Percentiles rank a stretch among this genome's conserved stretches.
These are phyloP conservation scores for Rhizomucor pusillus DNA, from an alignment of 371 early-diverging fungal species.

Conservation along the genomic window DNA sequence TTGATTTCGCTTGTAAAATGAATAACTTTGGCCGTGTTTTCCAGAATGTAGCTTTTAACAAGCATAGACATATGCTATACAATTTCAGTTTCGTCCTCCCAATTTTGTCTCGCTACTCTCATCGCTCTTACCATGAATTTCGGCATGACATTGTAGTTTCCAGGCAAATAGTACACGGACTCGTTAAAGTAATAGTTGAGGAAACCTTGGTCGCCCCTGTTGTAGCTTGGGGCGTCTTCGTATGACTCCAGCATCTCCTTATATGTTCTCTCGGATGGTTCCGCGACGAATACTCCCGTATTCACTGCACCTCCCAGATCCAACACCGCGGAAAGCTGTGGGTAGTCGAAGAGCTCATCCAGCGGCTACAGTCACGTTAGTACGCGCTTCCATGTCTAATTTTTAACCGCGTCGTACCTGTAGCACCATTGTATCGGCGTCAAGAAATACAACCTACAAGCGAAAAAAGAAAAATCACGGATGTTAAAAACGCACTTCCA, in stretches of 20 bases:
- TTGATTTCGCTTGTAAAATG: constrained; percentile 39
- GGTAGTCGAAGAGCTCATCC: constrained; percentile 31
- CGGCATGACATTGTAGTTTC: constrained; percentile 34
- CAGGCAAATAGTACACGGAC: constrained; percentile 21
- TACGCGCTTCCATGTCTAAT: background rate
- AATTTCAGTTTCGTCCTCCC: constrained; percentile 15
- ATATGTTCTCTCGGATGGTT: constrained; percentile 25
- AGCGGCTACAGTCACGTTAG: constrained; percentile 12
- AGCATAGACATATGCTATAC: constrained; percentile 1
- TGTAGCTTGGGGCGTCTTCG: constrained; percentile 29
- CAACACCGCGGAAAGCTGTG: constrained; percentile 28
- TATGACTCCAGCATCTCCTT: constrained; percentile 24
- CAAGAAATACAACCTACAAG: constrained; percentile 29
- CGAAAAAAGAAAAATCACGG: background rate
- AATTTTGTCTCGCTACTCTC: constrained; percentile 3
- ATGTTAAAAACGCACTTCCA: background rate
- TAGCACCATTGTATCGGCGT: constrained; percentile 37
- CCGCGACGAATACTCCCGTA: constrained; percentile 36
- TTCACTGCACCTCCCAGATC: constrained; percentile 38
- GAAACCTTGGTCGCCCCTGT: constrained; percentile 38
- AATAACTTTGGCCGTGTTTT: constrained; percentile 25
- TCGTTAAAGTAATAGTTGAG: constrained; percentile 34
- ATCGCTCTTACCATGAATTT: constrained; percentile 25
- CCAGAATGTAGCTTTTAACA: constrained; percentile 15
- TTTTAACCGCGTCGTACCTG: constrained; percentile 12